Conservation (phyloP, 1,284 basidiomycete genomes). For the Volvariella volvacea region DNA sequence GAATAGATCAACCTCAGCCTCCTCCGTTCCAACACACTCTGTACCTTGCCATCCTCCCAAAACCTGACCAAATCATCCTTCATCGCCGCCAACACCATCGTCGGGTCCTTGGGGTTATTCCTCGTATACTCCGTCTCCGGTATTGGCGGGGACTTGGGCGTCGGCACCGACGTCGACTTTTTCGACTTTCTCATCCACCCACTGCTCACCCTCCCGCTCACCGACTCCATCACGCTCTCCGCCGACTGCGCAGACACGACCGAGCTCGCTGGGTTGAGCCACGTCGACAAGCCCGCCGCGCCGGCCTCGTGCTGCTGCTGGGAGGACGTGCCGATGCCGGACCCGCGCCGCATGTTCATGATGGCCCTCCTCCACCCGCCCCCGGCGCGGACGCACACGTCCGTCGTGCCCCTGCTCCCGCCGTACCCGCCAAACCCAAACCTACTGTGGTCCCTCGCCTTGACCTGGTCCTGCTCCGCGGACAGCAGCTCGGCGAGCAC, state of each 20-base stretch:
- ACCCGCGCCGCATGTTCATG: conserved; percentile 10
- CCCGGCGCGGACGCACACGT: conserved; percentile 51
- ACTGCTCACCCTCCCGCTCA: not conserved
- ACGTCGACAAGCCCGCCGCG: too few species aligned
- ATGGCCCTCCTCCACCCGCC: conserved; percentile 45
- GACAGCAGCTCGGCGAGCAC: too few species aligned
- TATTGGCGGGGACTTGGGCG: conserved; percentile 3
- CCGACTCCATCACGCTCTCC: too few species aligned
- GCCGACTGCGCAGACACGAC: too few species aligned
- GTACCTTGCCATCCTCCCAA: conserved; percentile 52
- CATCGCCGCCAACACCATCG: conserved; percentile 46
- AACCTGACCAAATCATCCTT: conserved; percentile 55
- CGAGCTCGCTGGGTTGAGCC: too few species aligned
- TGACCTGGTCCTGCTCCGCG: too few species aligned
- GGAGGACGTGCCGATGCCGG: not conserved
- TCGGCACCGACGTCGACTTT: conserved; percentile 5
- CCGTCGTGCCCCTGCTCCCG: conserved; percentile 29
- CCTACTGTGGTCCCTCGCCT: too few species aligned
- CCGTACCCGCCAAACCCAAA: conserved; percentile 1
- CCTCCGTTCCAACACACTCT: conserved; percentile 40
- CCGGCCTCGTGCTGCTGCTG: too few species aligned
- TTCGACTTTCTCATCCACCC: not conserved
- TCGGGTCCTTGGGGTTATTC: conserved; percentile 28
- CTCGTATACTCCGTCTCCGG: not conserved
- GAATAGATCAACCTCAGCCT: conserved; percentile 46